Percentiles rank a stretch among this genome's conserved stretches.
Evolutionary conservation across 331 rosid genomes (phyloP).

Genomic region (Erythrophleum ivorense): DNA sequence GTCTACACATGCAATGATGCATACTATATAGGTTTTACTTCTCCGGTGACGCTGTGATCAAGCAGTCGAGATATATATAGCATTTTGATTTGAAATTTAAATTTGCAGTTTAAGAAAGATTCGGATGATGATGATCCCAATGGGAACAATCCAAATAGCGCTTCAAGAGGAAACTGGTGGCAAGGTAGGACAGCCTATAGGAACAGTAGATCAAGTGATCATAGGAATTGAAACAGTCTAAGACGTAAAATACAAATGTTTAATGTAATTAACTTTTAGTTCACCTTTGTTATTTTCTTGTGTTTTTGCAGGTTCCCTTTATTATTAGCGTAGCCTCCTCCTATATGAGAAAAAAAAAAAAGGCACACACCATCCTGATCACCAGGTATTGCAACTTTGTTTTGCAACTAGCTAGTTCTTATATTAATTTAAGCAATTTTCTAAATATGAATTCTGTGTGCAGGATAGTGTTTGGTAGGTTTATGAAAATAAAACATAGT

Average conservation of each 20-base stretch:
- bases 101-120: constrained; percentile 66
- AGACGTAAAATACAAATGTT: constrained; percentile 6
- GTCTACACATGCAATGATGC: neutral
- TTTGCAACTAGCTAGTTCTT: neutral
- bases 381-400: constrained; percentile 37
- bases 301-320: constrained; percentile 69
- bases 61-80: neutral
- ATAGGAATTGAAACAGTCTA: neutral
- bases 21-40: neutral
- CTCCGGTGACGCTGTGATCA: neutral
- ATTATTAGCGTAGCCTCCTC: constrained; percentile 52
- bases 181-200: constrained; percentile 55
- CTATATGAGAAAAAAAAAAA: neutral
- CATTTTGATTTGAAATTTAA: neutral
- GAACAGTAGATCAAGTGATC: neutral
- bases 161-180: constrained; percentile 97
- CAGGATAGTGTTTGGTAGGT: constrained; percentile 1
- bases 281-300: neutral
- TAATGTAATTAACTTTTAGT: constrained; percentile 18
- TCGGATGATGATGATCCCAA: constrained; percentile 55
- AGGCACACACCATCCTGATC: constrained; percentile 25
- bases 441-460: neutral
- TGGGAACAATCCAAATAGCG: constrained; percentile 58
- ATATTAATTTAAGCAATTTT: neutral
- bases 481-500: constrained; percentile 6